Evolutionary conservation across 805 yeast genomes (phyloP), one percentile per base, ranked within the genome.

Genomic region (Saccharomyces eubayanus): DNA sequence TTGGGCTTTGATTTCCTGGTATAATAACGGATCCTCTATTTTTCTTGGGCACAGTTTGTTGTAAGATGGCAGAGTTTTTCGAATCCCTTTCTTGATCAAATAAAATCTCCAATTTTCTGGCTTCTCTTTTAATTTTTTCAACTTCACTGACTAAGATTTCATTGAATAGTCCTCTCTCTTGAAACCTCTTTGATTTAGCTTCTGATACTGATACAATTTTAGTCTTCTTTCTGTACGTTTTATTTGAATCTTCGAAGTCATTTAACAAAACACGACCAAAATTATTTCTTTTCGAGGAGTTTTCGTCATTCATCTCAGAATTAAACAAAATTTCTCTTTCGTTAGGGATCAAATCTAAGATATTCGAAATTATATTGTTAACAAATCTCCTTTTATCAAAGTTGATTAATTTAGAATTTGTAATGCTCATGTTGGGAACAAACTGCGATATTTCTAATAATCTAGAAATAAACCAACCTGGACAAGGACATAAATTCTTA

Each of bases 381-480:
- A 81, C 79, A 67, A 82, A 85, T 51, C 92, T 76, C 56, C 85
- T 78, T 71, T 92, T 92, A 69, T 89, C 96, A 69, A 91, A 92
- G 64, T 92, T 91, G 61, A 91, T 81, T 56, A 85, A 72, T 31
- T 77, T 74, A 1, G 85, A 77, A 62, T 84, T 80, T 55, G 78
- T 83, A 43, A 81, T 77, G 51, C 85, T 80, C 81, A 83, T 87
- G 62, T 86, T 87, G 20, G 97, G 96, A 51, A 89, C 83, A 63
- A 79, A 84, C 57, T 86, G 83, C 0, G 85, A 82, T 55, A 84
- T 81, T 63, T 88, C 96, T 52, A 90, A 66, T 57, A 92, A 72
- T 56, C 95, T 82, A 61, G 87, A 92, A 27, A 86, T 74, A 50
- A 89, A 75, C 98, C 98, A 92, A 10, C 97, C 97, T 55, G 89